Base-by-base conservation (phyloP, 192 early-diverging fungal species). In the Gigaspora rosea region DNA sequence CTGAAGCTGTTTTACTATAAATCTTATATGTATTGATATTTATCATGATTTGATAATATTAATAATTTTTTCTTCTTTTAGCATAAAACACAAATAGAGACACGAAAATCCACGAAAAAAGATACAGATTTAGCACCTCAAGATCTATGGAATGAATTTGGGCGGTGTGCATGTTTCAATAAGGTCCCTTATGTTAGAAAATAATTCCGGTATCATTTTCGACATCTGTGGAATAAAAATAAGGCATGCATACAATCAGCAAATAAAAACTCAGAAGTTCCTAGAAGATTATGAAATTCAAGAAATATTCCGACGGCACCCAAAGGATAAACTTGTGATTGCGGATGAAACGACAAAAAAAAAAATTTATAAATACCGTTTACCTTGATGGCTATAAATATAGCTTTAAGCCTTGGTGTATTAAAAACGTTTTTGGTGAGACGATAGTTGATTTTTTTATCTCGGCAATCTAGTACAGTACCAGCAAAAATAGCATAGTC, bases 391-490 rank as follows among this genome's bases (percentile, higher is more conserved):
- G 20, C 6, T 70, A 70, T 10, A 4, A 32, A 6, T 20, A 70
- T 20, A 47, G 50, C 20, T 51, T 27, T 18, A 27, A 70, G 5
- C 48, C 48, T 11, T 13, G 22, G 11, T 70, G 67, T 10, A 51
- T 70, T 70, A 70, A 70, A 51, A 70, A 70, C 50, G 15, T 47
- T 4, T 20, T 70, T 27, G 48, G 48, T 4, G 67, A 70, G 27
- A 70, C 48, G 0, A 48, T 70, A 1, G 48, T 70, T 9, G 48
- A 70, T 70, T 70, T 70, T 51, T 70, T 70, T 11, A 18, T 70
- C 67, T 70, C 27, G 5, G 1, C 20, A 51, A 52, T 59, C 58
- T 9, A n/a, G n/a, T 11, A 8, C 11, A 27, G 67, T 27, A n/a
- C n/a, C n/a, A 22, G 48, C 22, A 70, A 51, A 51, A n/a, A 18